These are phyloP conservation scores for Pestalotiopsis sp. DNA, from an alignment of 2,329 filamentous ascomycete species.

Conservation along the genomic window DNA sequence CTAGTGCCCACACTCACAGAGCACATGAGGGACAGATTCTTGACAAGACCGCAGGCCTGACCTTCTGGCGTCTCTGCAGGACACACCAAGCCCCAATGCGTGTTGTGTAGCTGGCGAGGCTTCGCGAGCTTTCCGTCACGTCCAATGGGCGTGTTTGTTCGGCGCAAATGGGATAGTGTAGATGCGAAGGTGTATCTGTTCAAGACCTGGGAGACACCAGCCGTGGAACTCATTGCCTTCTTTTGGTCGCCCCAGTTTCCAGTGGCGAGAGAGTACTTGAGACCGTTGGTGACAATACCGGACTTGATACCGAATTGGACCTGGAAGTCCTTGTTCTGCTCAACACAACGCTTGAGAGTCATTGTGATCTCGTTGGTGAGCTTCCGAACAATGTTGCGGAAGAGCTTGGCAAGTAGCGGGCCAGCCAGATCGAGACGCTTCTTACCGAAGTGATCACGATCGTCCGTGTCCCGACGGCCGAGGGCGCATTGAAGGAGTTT, in stretches of 20 bases:
- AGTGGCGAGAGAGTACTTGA: constrained; percentile 96
- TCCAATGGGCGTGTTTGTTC: constrained; percentile 97
- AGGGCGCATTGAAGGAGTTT: constrained; percentile 91
- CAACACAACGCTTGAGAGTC: constrained; percentile 90
- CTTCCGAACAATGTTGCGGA: constrained; percentile 88
- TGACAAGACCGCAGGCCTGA: constrained; percentile 96
- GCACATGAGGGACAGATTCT: constrained; percentile 97
- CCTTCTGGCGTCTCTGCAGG: constrained; percentile 97
- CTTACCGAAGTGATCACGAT: constrained; percentile 98
- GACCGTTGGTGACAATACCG: constrained; percentile 85
- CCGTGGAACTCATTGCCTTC: constrained; percentile 92
- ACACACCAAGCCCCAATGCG: constrained; percentile 97
- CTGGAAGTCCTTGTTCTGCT: constrained; percentile 87
- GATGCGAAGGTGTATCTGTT: constrained; percentile 98
- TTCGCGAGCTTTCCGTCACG: constrained; percentile 98
- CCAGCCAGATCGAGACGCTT: constrained; percentile 96
- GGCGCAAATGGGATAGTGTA: constrained; percentile 91
- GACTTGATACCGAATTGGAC: constrained; percentile 89
- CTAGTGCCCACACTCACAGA: constrained; percentile 96
- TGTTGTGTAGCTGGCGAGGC: constrained; percentile 96
- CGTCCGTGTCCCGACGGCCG: constrained; percentile 90
- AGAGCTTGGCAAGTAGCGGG: constrained; percentile 92
- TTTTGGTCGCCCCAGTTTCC: constrained; percentile 99
- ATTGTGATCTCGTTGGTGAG: constrained; percentile 89
- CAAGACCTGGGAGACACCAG: constrained; percentile 96